A percentile compares a stretch with the other conserved stretches of the same genome.
Conservation (phyloP, 225 moss, liverwort and hornwort species). For the Bryoerythrophyllum caledonicum region DNA sequence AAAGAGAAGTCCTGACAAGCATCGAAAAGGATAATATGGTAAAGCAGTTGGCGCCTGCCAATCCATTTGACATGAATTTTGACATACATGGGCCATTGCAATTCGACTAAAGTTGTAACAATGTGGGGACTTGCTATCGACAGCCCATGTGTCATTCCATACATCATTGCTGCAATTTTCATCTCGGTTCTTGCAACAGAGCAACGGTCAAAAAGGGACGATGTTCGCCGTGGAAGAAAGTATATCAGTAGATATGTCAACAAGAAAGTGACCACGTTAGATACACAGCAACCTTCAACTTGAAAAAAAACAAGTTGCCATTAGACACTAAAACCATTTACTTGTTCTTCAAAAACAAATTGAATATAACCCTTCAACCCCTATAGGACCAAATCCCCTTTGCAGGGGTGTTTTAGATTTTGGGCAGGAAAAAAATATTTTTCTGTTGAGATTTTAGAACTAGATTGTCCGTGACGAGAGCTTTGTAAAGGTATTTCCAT, state of each 20-base stretch:
- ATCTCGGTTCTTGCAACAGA: no score
- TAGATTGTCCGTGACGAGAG: no score
- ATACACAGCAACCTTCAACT: not conserved
- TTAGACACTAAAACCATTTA: not conserved
- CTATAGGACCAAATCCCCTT: no score
- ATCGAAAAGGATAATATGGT: no score
- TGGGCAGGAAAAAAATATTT: no score
- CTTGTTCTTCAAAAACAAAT: no score
- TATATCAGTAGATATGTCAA: not conserved
- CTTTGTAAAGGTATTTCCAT: no score
- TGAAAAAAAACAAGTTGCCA: not conserved
- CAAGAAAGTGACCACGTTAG: not conserved
- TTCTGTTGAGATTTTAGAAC: no score
- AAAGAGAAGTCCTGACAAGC: not conserved
- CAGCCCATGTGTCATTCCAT: constrained; percentile 33
- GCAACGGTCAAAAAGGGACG: constrained; percentile 9
- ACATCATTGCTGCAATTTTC: constrained; percentile 26
- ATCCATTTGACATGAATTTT: not conserved
- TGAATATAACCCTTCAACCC: no score
- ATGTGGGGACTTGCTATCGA: not conserved
- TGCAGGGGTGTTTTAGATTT: no score
- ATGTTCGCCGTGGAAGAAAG: not conserved
- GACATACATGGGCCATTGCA: not conserved
- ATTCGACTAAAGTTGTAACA: not conserved
- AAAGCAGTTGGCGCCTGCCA: not conserved